Evolutionary conservation across 2,329 filamentous ascomycete species (phyloP), one percentile per base, ranked within the genome.

Genomic region (Cryphonectria radicalis): DNA sequence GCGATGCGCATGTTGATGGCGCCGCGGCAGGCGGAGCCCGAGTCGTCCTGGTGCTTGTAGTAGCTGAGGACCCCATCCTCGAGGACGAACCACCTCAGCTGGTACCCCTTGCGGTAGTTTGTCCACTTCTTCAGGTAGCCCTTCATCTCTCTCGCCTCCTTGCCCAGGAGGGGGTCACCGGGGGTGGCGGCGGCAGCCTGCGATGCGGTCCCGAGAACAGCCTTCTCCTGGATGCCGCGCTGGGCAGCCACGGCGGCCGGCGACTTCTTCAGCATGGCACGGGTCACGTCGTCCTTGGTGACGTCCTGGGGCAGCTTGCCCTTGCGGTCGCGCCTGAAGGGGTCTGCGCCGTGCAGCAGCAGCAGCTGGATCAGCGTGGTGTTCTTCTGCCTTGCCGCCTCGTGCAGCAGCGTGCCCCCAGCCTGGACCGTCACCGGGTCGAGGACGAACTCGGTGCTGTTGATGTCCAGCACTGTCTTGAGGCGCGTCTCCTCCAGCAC

Each of bases 51-150:
- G 80, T 98, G 94, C 83, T 99, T 99, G 85, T 98, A 99, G 83
- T 99, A 99, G 81, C 96, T 98, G 75, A 99, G 82, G 17, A 99
- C 95, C 17, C 96, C 96, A 79, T 99, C 96, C 79, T 99, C 96
- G 11, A 99, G 88, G 19, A 98, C 96, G 79, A 99, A 99, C 95
- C 95, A 99, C 72, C 96, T 88, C 74, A 99, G 82, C 83, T 99
- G 97, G 83, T 98, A 99, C 11, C 96, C 96, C 79, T 93, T 95
- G 32, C 95, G 95, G 80, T 99, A 99, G 80, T 99, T 99, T 64
- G 96, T 99, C 96, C 96, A 99, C 81, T 99, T 99, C 83, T 98
- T 98, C 70, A 99, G 85, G 80, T 98, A 99, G 8, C 96, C 96
- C 83, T 97, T 98, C 93, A 99, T 98, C 82, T 98, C 95, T 64